Conservation (phyloP, 352 stramenopile genomes). For the Phytophthora hybrid region DNA sequence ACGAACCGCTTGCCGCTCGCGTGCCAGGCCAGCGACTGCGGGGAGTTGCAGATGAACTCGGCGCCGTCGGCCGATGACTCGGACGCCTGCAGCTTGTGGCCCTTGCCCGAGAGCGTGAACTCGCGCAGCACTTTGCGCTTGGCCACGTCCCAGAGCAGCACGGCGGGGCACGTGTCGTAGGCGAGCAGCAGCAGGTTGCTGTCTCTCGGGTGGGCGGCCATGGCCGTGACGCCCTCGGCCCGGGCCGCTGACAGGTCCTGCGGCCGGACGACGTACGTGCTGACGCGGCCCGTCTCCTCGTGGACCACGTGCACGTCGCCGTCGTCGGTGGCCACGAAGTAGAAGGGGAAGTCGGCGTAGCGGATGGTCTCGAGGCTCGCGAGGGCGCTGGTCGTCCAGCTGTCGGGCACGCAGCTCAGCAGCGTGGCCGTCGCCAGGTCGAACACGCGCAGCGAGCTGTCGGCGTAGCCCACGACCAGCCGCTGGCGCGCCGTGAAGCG, state of each 20-base stretch:
- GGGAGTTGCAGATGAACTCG: slow-evolving; percentile 44
- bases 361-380: slow-evolving; percentile 71
- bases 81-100: slow-evolving; percentile 29
- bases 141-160: slow-evolving; percentile 75
- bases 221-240: slow-evolving; percentile 49
- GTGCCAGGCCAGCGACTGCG: slow-evolving; percentile 78
- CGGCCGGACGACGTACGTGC: slow-evolving; percentile 71
- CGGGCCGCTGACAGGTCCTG: slow-evolving; percentile 41
- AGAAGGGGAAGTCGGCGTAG: slow-evolving; percentile 68
- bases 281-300: slow-evolving; percentile 73
- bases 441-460: slow-evolving; percentile 75
- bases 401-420: slow-evolving; percentile 37
- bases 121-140: slow-evolving; percentile 70
- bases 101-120: slow-evolving; percentile 41
- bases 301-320: slow-evolving; percentile 77
- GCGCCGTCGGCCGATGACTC: slow-evolving; percentile 18
- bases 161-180: slow-evolving; percentile 57
- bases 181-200: slow-evolving; percentile 69
- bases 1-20: slow-evolving; percentile 82
- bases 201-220: slow-evolving; percentile 69
- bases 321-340: slow-evolving; percentile 80
- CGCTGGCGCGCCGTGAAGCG: slow-evolving; percentile 73
- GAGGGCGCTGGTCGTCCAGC: slow-evolving; percentile 75
- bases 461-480: slow-evolving; percentile 67
- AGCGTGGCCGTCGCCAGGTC: slow-evolving; percentile 47